Percentiles rank a stretch among this genome's conserved stretches.
Evolutionary conservation across 1,284 basidiomycete genomes (phyloP).

Genomic region (Xerocomus amazonicus): DNA sequence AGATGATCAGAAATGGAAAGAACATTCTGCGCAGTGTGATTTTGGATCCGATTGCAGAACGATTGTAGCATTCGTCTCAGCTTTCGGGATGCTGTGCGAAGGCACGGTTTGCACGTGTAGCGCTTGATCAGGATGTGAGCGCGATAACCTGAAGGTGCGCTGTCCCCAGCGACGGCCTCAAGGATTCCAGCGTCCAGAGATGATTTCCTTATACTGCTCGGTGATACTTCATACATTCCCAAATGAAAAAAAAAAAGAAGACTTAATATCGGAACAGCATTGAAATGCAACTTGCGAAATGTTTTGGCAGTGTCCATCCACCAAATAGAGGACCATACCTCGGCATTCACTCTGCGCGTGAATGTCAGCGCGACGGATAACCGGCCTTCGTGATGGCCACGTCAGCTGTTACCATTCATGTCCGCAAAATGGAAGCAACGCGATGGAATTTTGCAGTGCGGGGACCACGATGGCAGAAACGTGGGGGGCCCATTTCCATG

Average conservation of each 20-base stretch:
- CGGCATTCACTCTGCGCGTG: not conserved
- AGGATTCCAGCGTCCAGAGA: not conserved
- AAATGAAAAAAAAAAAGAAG: not conserved
- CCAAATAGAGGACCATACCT: too few species aligned
- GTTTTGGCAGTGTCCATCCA: too few species aligned
- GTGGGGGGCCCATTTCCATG: not conserved
- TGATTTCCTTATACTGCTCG: not conserved
- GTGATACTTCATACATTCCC: not conserved
- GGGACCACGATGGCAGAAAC: not conserved
- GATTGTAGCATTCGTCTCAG: constrained; percentile 4
- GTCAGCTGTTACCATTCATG: not conserved
- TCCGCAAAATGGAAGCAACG: constrained; percentile 9
- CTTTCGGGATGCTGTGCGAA: constrained; percentile 21
- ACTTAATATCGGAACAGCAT: not conserved
- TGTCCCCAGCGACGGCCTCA: not conserved
- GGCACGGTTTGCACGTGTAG: not conserved
- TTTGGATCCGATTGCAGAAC: constrained; percentile 6
- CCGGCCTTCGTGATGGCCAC: not conserved
- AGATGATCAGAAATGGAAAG: constrained; percentile 11
- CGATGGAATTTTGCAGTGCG: constrained; percentile 7
- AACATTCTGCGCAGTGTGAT: constrained; percentile 15
- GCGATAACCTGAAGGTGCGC: not conserved
- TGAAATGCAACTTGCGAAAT: not conserved
- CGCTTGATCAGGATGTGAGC: not conserved
- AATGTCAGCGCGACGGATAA: not conserved